Percentiles rank a stretch among this genome's conserved stretches.
Conservation (phyloP, 1,284 basidiomycete genomes). For the Sanghuangporus baumii region DNA sequence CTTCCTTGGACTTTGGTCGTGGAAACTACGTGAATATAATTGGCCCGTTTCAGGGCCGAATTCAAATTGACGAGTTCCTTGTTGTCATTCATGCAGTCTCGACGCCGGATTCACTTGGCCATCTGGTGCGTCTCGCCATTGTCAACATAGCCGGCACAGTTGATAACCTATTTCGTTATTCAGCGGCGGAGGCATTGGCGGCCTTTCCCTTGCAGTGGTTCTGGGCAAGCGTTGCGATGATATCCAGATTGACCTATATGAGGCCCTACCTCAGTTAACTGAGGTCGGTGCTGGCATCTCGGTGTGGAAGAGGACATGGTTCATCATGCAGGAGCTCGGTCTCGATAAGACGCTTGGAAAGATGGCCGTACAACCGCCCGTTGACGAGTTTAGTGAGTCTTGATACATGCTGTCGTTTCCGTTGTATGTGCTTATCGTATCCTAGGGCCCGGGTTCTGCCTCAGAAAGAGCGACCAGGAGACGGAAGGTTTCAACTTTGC, state of each 20-base stretch:
- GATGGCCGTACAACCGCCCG: slow-evolving; percentile 22
- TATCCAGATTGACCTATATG: slow-evolving; percentile 32
- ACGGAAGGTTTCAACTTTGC: slow-evolving; percentile 26
- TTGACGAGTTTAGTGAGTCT: slow-evolving; percentile 15
- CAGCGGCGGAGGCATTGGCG: slow-evolving; percentile 35
- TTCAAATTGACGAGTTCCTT: background rate
- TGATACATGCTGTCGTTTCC: background rate
- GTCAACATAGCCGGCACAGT: background rate
- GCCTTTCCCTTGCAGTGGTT: slow-evolving; percentile 32
- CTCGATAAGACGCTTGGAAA: slow-evolving; percentile 28
- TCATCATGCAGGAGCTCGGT: slow-evolving; percentile 30
- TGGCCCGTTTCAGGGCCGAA: background rate
- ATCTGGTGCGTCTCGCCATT: slow-evolving; percentile 6
- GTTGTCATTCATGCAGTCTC: background rate
- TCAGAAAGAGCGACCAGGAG: slow-evolving; percentile 26
- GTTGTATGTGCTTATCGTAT: slow-evolving; percentile 17
- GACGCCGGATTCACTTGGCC: slow-evolving; percentile 2
- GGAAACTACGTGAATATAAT: background rate
- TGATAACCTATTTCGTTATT: background rate
- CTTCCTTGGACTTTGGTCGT: background rate
- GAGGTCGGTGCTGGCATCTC: slow-evolving; percentile 33
- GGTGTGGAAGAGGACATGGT: slow-evolving; percentile 36
- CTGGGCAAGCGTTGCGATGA: slow-evolving; percentile 26
- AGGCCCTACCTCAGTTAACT: slow-evolving; percentile 30
- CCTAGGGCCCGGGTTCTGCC: slow-evolving; percentile 16